Percentiles rank a stretch among this genome's conserved stretches.
Evolutionary conservation across 2,329 filamentous ascomycete species (phyloP).

Genomic region (Cordyceps tenuipes): DNA sequence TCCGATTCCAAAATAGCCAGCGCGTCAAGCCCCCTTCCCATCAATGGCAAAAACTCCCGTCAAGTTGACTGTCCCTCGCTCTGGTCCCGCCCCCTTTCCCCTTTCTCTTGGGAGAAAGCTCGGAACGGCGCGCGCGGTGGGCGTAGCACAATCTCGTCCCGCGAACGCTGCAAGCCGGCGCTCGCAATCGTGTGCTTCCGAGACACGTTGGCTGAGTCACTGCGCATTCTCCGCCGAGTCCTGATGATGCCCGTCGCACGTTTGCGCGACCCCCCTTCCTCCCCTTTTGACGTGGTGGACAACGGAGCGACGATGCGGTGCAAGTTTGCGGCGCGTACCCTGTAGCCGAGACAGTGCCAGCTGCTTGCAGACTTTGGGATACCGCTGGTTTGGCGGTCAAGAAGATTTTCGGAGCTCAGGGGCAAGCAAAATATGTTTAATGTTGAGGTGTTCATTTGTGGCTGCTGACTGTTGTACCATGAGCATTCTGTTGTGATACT

Average conservation of each 20-base stretch:
- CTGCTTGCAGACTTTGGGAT: not conserved
- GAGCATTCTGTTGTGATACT: too few relatives aligned
- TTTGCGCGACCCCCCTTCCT: not conserved
- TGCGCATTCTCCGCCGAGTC: constrained; percentile 1
- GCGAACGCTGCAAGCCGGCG: not conserved
- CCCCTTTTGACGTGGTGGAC: not conserved
- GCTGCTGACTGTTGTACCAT: too few relatives aligned
- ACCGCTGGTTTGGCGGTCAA: not conserved
- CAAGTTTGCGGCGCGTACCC: not conserved
- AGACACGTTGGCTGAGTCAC: not conserved
- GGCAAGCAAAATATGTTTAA: not conserved
- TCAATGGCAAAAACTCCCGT: not conserved
- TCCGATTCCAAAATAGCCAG: not conserved
- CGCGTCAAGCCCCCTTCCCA: not conserved
- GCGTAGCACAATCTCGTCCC: not conserved
- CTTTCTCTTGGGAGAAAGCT: not conserved
- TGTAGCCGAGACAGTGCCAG: not conserved
- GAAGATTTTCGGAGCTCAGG: not conserved
- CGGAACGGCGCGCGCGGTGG: not conserved
- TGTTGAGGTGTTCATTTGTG: too few relatives aligned
- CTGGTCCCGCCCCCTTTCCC: not conserved
- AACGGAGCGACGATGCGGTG: not conserved
- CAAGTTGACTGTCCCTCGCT: not conserved
- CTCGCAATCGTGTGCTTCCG: constrained; percentile 1
- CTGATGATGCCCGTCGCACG: not conserved